phyloP scores from a whole-genome alignment of 2,329 filamentous ascomycete genomes.

The Alternaria consortialis region DNA sequence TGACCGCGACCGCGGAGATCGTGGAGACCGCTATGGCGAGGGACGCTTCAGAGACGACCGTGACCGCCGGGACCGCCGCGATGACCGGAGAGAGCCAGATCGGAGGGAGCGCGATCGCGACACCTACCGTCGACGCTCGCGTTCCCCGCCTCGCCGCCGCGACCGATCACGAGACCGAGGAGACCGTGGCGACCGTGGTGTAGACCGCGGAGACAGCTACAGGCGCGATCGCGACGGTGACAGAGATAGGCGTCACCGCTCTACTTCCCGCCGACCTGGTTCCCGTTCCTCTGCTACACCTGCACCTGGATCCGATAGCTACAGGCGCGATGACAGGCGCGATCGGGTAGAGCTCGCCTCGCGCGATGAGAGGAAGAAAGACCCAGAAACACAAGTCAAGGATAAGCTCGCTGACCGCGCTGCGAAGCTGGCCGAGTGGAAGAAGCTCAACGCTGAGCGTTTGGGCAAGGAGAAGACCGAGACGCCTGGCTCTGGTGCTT shows the following conservation, averaged over 20 bases:
- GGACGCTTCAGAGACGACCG: constrained; percentile 57
- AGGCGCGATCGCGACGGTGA: constrained; percentile 69
- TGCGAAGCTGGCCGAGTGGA: constrained; percentile 75
- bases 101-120: constrained; percentile 60
- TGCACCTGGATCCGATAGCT: constrained; percentile 12
- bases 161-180: constrained; percentile 20
- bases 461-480: constrained; percentile 71
- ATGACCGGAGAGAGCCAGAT: constrained; percentile 53
- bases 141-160: constrained; percentile 17
- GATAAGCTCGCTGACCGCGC: constrained; percentile 38
- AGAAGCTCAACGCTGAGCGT: constrained; percentile 65
- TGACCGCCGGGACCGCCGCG: constrained; percentile 63
- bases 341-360: constrained; percentile 50
- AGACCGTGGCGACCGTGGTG: constrained; percentile 43
- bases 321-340: constrained; percentile 20
- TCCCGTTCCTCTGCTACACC: constrained; percentile 71
- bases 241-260: constrained; percentile 72
- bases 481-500: constrained; percentile 65
- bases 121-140: constrained; percentile 13
- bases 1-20: constrained; percentile 41
- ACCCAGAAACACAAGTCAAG: constrained; percentile 47
- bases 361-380: constrained; percentile 65
- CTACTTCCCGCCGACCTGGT: constrained; percentile 68
- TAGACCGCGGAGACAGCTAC: constrained; percentile 65
- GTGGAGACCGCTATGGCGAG: constrained; percentile 58